These are phyloP conservation scores for Ampelocalamus luodianensis DNA, from an alignment of 176 grass and related monocot genomes.

Conservation along the genomic window DNA sequence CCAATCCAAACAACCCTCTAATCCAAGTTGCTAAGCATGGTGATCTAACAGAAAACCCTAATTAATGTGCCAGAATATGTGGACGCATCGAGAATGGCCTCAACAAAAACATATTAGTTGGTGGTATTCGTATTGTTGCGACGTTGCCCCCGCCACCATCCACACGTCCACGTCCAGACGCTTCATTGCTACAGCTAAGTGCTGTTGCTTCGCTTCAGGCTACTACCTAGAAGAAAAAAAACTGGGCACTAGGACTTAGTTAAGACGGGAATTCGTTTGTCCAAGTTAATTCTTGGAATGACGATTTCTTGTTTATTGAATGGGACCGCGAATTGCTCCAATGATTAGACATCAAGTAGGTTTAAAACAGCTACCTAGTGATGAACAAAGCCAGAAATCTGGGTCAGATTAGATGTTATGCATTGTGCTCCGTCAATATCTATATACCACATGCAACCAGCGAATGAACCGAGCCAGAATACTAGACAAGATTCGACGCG, in stretches of 20 bases:
- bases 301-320: neutral
- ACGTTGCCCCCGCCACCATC: too few relatives aligned
- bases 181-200: too few relatives aligned
- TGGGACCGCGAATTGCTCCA: neutral
- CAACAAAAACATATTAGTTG: neutral
- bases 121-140: neutral
- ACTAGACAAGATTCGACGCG: neutral
- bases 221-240: too few relatives aligned
- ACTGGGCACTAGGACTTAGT: too few relatives aligned
- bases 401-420: neutral
- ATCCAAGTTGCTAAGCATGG: too few relatives aligned
- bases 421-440: neutral
- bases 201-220: too few relatives aligned
- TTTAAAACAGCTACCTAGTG: neutral
- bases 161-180: neutral
- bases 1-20: too few relatives aligned
- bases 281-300: neutral
- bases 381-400: slow-evolving; percentile 10
- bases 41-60: neutral
- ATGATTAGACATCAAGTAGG: neutral
- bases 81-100: neutral
- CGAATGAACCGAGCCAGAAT: neutral
- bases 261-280: neutral
- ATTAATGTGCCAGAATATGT: neutral
- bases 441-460: neutral